Base-by-base conservation (phyloP, 495 filamentous ascomycete species). In the Entonaema liquescens region DNA sequence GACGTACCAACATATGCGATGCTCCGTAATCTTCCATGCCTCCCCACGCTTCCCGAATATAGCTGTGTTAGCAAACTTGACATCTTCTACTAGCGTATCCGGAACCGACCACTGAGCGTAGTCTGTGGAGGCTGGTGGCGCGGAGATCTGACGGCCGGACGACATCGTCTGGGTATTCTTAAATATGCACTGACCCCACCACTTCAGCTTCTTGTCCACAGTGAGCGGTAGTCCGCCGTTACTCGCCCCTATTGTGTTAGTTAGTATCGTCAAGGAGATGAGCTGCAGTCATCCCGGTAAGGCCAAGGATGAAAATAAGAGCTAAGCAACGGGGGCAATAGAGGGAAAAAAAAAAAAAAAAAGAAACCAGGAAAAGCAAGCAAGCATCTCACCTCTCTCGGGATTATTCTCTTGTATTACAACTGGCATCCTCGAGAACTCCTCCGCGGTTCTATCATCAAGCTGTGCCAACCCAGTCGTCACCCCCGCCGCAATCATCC, bases 401-500 rank as follows among this genome's bases (percentile, higher is more conserved):
- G 57, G 50, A 9, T 72, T 67, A 21, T 75, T 78, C 25, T 77
- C 77, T 57, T 80, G 76, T 13, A 80, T 74, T 26, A 72, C 70
- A 13, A 80, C 80, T 3, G 82, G 80, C 61, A 78, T 76, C 2
- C 73, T 52, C 35, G 66, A 74, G 17, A 82, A 79, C 17, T 36
- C 73, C 59, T 47, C 57, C 47, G 60, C 56, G 29, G 69, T 75
- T 35, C 72, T 68, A 8, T 76, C 76, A 8, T 73, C 74, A 26
- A 82, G 77, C 21, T 60, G 68, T 23, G 72, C 77, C 65, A 84
- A 81, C 21, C 81, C 82, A n/a, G 82, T 84, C 23, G 83, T 82
- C n/a, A 88, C 85, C 0, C 83, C 89, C 15, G 83, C 84, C 23
- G 88, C 86, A 9, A 85, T 59, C 40, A 90, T 87, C 28, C 89